These are phyloP conservation scores for Pythium phragmitis DNA, from an alignment of 352 stramenopile genomes.

Conservation along the genomic window DNA sequence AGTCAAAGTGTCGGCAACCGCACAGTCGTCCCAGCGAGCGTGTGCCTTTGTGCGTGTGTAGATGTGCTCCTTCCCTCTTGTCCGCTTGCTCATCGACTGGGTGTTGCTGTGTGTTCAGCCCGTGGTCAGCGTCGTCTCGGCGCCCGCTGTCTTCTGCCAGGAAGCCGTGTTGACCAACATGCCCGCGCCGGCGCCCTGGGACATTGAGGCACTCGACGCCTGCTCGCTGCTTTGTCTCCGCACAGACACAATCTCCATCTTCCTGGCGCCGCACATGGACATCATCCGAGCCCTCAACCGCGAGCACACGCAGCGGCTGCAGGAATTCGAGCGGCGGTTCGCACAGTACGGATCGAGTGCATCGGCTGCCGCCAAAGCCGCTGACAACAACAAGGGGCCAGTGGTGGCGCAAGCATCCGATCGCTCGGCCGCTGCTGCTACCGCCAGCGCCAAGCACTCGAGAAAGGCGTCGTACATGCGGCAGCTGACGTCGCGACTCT, in stretches of 20 bases:
- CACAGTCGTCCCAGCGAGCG: conserved; percentile 16
- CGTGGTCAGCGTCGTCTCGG: conserved; percentile 56
- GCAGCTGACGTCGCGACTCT: conserved; percentile 19
- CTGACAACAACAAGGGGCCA: neutral
- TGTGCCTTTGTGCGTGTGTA: conserved; percentile 5
- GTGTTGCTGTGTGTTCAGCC: conserved; percentile 18
- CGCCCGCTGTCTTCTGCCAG: conserved; percentile 72
- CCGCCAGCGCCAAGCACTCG: neutral
- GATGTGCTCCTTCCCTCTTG: neutral
- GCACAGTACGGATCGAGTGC: conserved; percentile 2
- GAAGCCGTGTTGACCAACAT: conserved; percentile 51
- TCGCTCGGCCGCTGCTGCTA: neutral
- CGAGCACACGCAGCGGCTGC: conserved; percentile 43
- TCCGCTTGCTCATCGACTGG: neutral
- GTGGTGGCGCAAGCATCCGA: too few species aligned
- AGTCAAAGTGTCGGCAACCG: conserved; percentile 52
- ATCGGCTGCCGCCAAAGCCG: neutral
- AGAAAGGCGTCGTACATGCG: conserved; percentile 22
- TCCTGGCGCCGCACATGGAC: conserved; percentile 45
- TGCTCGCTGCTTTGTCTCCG: conserved; percentile 59
- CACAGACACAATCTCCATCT: conserved; percentile 60
- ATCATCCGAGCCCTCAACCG: conserved; percentile 46
- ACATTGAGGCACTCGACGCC: conserved; percentile 58
- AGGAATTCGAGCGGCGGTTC: conserved; percentile 54
- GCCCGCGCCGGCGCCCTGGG: conserved; percentile 41